A percentile compares a stretch with the other conserved stretches of the same genome.
phyloP scores from a whole-genome alignment of 2,329 filamentous ascomycete species.

The Penicillium freii region DNA sequence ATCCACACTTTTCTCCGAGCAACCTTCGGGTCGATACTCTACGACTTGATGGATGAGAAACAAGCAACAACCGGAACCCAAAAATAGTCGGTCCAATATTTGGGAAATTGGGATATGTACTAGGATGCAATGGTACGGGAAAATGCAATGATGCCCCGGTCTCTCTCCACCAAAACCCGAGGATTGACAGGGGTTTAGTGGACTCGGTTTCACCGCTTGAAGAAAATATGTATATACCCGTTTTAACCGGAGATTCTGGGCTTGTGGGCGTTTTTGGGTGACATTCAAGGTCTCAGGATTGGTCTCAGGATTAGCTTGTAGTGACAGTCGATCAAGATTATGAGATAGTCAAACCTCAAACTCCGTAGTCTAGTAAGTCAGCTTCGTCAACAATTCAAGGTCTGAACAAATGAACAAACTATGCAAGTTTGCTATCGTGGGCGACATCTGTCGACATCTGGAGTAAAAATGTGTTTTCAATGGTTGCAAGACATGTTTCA shows the following conservation, averaged over 20 bases:
- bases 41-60: not conserved
- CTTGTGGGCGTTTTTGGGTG: not conserved
- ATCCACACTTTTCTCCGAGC: not conserved
- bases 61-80: not conserved
- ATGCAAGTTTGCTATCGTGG: not conserved
- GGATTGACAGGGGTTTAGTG: conserved; percentile 14
- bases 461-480: not conserved
- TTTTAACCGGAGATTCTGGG: not conserved
- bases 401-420: not conserved
- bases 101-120: not conserved
- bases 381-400: not conserved
- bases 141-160: not conserved
- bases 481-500: conserved; percentile 20
- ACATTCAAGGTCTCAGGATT: not conserved
- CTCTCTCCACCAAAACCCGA: not conserved
- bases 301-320: not conserved
- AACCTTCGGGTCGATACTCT: not conserved
- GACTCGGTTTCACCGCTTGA: conserved; percentile 2
- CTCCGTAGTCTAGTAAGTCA: not conserved
- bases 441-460: not conserved
- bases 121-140: not conserved
- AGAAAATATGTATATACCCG: not conserved
- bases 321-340: not conserved
- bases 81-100: not conserved
- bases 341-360: not conserved